Percentiles rank a stretch among this genome's conserved stretches.
These are phyloP conservation scores for Aleurites moluccanus DNA, from an alignment of 441 rosid genomes.

Conservation along the genomic window DNA sequence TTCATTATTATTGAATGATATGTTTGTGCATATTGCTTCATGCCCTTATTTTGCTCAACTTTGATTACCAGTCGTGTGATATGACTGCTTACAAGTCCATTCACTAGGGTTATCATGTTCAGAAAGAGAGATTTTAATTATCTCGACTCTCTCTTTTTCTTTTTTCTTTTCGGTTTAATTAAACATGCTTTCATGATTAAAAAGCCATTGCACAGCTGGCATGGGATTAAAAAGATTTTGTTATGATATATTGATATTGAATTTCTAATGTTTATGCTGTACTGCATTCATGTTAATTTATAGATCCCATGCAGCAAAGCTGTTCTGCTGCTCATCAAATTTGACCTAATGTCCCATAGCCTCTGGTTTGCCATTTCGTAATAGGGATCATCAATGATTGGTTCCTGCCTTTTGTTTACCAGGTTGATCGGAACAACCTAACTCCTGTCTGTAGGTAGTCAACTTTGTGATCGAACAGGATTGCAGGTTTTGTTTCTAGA, in stretches of 20 bases:
- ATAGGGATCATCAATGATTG: background rate
- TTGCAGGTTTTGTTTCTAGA: slow-evolving; percentile 1
- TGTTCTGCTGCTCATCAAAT: background rate
- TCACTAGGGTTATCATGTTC: background rate
- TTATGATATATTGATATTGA: background rate
- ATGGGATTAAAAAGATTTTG: background rate
- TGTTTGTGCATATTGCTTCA: background rate
- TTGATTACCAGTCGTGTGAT: background rate
- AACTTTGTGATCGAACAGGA: slow-evolving; percentile 2
- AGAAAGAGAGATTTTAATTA: background rate
- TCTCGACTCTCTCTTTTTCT: background rate
- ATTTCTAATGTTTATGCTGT: background rate
- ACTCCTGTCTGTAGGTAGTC: background rate
- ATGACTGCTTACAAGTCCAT: background rate
- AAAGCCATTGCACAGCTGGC: background rate
- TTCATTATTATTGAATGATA: background rate
- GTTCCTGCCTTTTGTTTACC: background rate
- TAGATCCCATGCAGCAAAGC: background rate
- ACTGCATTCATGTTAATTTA: background rate
- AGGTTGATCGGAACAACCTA: background rate
- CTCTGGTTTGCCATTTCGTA: background rate
- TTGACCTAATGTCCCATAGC: background rate
- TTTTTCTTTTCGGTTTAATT: background rate
- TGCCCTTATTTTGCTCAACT: background rate
- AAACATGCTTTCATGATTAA: background rate